Base-by-base conservation (phyloP, 805 yeast genomes). In the Suhomyces xylopsoci region DNA sequence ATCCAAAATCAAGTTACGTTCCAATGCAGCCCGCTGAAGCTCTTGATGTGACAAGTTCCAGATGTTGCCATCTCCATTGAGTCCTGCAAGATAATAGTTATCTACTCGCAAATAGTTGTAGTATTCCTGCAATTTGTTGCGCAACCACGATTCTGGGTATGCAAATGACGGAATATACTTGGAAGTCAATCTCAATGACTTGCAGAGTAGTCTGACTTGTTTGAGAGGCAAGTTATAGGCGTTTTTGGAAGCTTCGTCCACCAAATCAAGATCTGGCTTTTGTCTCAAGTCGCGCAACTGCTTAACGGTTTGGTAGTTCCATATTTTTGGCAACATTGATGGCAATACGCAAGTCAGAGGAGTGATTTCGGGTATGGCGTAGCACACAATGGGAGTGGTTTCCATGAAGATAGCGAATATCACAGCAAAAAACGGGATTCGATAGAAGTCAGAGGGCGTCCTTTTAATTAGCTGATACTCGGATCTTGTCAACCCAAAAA, bases 341-440 rank as follows among this genome's bases (percentile, higher is more conserved):
- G 86, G 85, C 30, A 82, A 68, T 8, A 80, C 69, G 63, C 87
- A 83, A 9, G 86, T 82, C 68, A 77, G 77, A 8, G 87, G 85
- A 0, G 84, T 77, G 4, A 83, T 60, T 55, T 79, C 80, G 0
- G 88, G 88, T 48, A 82, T 62, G 3, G 71, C 62, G 50, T 76
- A 80, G 60, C 85, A 81, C 5, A 84, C 55, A 1, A 81, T 19
- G 0, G 86, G 85, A 0, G 86, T 80, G 48, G 69, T 60, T 58
- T 84, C 89, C 60, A 79, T 80, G 62, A 81, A 82, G 2, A 81
- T 56, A 25, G 79, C 45, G 46, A 79, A 69, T 6, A 81, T 56
- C 2, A 82, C 43, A 1, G 77, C 74, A 65, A 84, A 83, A n/a
- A 66, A 22, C 2, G 88, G 88, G 17, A 84, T 57, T 62, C 82